Percentiles rank a stretch among this genome's conserved stretches.
These are phyloP conservation scores for Candida schatavii DNA, from an alignment of 805 yeast genomes.

Conservation along the genomic window DNA sequence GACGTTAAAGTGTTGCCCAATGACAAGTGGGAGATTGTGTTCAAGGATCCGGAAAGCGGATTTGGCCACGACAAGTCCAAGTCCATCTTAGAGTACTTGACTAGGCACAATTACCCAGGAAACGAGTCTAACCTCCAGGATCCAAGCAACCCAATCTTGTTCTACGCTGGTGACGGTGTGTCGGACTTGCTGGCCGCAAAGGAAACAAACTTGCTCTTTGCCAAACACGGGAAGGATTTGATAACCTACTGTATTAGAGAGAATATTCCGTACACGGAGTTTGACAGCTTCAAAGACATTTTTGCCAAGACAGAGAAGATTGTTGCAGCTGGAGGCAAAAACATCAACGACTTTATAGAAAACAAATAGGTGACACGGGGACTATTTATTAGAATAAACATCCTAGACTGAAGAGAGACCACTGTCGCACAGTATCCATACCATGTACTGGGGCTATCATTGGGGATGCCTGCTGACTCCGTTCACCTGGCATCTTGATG, in stretches of 20 bases:
- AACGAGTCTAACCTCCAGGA: constrained; percentile 21
- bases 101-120: constrained; percentile 24
- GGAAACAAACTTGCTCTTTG: constrained; percentile 90
- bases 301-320: constrained; percentile 57
- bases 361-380: constrained; percentile 10
- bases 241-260: constrained; percentile 80
- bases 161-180: constrained; percentile 98
- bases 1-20: constrained; percentile 54
- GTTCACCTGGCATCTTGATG: too few species aligned
- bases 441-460: too few species aligned
- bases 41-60: constrained; percentile 72
- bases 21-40: constrained; percentile 80
- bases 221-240: constrained; percentile 88
- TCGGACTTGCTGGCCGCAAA: constrained; percentile 93
- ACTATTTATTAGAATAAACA: not conserved
- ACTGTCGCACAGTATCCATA: too few species aligned
- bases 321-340: constrained; percentile 30
- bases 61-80: constrained; percentile 95
- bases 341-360: constrained; percentile 22
- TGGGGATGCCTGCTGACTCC: too few species aligned
- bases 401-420: too few species aligned
- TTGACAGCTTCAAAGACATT: constrained; percentile 74
- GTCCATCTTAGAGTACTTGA: constrained; percentile 58
- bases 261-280: constrained; percentile 80
- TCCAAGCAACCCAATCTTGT: constrained; percentile 51